Base-by-base conservation (phyloP, 2,329 filamentous ascomycete genomes). In the Fusarium sp. region DNA sequence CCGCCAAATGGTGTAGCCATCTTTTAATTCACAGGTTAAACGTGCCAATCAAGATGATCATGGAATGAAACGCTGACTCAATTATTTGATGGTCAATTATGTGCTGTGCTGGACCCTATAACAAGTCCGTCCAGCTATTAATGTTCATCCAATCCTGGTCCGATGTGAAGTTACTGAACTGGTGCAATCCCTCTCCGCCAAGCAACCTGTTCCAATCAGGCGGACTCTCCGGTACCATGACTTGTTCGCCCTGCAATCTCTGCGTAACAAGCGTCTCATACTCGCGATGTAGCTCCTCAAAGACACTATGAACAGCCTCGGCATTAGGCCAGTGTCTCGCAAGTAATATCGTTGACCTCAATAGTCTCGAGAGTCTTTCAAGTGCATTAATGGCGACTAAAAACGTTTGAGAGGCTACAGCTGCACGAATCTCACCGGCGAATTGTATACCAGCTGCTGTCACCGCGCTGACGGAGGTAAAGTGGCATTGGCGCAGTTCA, bases 131-230 rank as follows among this genome's bases (percentile, higher is more conserved):
- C 76, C 76, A 78, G 39, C 77, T 77, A 20, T 65, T 74, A 4
- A 78, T 78, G 6, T 78, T 78, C 68, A 78, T 73, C 76, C 76
- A 78, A 15, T 70, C 76, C 41, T 78, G 76, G 18, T 78, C 76
- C 2, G 76, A 66, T 4, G 66, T 58, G 34, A 78, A 75, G 0
- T 56, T 73, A 2, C 54, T 67, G 2, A 78, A 72, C 14, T 72
- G 68, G 6, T 75, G 76, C 0, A 70, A 26, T 1, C 68, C 62
- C 20, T 78, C 76, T 0, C 76, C 76, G 3, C 66, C 76, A 6
- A 78, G 63, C 12, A 78, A 32, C 26, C 76, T 60, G 3, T 78
- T 78, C 76, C 76, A 78, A 18, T 78, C 76, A 1, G 76, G 76
- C 0, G 76, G 75, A 12, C 66, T 77, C 30, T 78, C 74, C 2